phyloP scores from a whole-genome alignment of 176 grass and related monocot species.

The Oropetium thomaeum region DNA sequence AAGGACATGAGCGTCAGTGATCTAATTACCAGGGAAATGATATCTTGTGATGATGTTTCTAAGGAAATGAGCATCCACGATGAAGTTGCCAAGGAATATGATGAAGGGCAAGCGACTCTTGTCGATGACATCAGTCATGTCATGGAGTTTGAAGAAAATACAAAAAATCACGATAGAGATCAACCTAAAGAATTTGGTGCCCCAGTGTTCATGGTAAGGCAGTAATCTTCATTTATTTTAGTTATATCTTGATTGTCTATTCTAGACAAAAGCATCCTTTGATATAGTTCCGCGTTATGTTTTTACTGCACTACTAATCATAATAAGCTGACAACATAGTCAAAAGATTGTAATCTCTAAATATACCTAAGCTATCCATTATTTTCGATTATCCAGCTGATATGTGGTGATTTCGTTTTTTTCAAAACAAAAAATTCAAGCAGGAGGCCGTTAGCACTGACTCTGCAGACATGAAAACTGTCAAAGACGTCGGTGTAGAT shows the following conservation, averaged over 20 bases:
- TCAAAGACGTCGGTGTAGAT: constrained; percentile 46
- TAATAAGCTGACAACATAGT: constrained; percentile 6
- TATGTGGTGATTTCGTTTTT: neutral
- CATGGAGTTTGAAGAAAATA: constrained; percentile 14
- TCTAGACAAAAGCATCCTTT: neutral
- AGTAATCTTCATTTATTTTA: neutral
- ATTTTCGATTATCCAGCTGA: neutral
- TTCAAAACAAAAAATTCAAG: too few species aligned
- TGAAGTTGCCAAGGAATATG: constrained; percentile 13
- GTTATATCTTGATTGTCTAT: constrained; percentile 12
- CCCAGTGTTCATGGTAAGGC: constrained; percentile 24
- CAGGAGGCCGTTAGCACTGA: constrained; percentile 33
- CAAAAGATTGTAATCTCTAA: constrained; percentile 12
- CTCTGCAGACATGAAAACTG: constrained; percentile 22
- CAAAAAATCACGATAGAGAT: constrained; percentile 1
- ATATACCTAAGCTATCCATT: neutral
- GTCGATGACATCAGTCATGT: constrained; percentile 27
- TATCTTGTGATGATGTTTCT: neutral
- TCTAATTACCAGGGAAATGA: neutral
- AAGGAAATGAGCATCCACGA: constrained; percentile 13
- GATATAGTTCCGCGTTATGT: neutral
- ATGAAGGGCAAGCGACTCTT: constrained; percentile 36
- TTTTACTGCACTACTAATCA: neutral
- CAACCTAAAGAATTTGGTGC: constrained; percentile 22
- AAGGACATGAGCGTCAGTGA: constrained; percentile 12